Percentiles rank a stretch among this genome's conserved stretches.
These are phyloP conservation scores for Camelina sativa DNA, from an alignment of 345 rosid genomes.

Conservation along the genomic window DNA sequence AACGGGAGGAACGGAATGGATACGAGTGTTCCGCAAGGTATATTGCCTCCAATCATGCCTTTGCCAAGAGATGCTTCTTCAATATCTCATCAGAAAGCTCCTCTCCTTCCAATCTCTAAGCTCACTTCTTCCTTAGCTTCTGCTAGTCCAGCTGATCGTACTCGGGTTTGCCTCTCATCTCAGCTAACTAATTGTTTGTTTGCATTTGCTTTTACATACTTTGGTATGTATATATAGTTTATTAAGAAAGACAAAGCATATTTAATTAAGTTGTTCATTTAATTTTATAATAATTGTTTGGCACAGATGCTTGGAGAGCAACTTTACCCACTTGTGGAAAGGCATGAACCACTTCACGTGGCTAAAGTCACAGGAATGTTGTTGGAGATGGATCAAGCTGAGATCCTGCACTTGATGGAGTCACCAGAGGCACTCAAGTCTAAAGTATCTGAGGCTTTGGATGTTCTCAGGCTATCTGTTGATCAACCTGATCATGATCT, in stretches of 20 bases:
- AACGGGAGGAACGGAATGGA: conserved; percentile 48
- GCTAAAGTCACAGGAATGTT: conserved; percentile 80
- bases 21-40: conserved; percentile 47
- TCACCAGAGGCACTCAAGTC: conserved; percentile 68
- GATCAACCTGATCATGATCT: conserved; percentile 47
- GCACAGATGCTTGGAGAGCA: conserved; percentile 72
- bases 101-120: conserved; percentile 45
- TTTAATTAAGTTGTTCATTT: background rate
- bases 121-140: conserved; percentile 63
- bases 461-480: conserved; percentile 54
- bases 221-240: background rate
- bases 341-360: conserved; percentile 58
- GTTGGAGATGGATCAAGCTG: conserved; percentile 76
- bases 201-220: background rate
- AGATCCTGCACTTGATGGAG: conserved; percentile 65
- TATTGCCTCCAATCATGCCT: conserved; percentile 44
- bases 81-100: conserved; percentile 24
- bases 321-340: conserved; percentile 68
- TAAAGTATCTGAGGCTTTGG: conserved; percentile 71
- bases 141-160: conserved; percentile 51
- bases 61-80: conserved; percentile 51
- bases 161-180: conserved; percentile 38
- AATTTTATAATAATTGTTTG: background rate
- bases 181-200: background rate
- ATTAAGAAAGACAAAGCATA: background rate